phyloP scores from a whole-genome alignment of 306 rosid species.

The Abrus precatorius region DNA sequence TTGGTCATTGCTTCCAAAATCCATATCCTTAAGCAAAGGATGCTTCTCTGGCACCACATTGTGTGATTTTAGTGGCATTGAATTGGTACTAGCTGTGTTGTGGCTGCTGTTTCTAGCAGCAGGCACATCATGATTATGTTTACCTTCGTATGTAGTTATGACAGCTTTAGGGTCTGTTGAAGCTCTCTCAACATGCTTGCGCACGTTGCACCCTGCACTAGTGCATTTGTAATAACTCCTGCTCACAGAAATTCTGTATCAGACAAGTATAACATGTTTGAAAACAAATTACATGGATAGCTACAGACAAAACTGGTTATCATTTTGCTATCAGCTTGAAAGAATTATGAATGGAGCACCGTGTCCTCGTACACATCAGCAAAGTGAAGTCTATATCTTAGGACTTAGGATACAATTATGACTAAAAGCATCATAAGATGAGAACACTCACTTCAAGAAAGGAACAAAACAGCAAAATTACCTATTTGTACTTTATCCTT shows the following conservation, averaged over 20 bases:
- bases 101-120: constrained; percentile 96
- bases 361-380: background rate
- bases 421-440: constrained; percentile 10
- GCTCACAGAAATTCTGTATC: constrained; percentile 45
- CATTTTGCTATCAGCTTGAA: background rate
- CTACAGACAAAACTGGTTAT: background rate
- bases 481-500: background rate
- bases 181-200: constrained; percentile 97
- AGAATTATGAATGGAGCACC: background rate
- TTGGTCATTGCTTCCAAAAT: constrained; percentile 67
- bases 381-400: background rate
- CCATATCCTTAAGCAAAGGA: constrained; percentile 65
- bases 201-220: constrained; percentile 86
- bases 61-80: constrained; percentile 60
- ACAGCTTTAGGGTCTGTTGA: constrained; percentile 92
- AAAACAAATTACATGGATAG: constrained; percentile 24
- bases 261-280: constrained; percentile 14
- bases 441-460: constrained; percentile 35
- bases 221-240: constrained; percentile 99
- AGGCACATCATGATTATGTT: constrained; percentile 91
- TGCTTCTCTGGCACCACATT: constrained; percentile 62
- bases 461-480: constrained; percentile 22
- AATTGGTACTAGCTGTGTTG: constrained; percentile 64
- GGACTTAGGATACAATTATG: constrained; percentile 6
- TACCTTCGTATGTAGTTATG: constrained; percentile 89